These are phyloP conservation scores for Chaetoceros tenuissimus DNA, from an alignment of 108 stramenopile species.

Conservation along the genomic window DNA sequence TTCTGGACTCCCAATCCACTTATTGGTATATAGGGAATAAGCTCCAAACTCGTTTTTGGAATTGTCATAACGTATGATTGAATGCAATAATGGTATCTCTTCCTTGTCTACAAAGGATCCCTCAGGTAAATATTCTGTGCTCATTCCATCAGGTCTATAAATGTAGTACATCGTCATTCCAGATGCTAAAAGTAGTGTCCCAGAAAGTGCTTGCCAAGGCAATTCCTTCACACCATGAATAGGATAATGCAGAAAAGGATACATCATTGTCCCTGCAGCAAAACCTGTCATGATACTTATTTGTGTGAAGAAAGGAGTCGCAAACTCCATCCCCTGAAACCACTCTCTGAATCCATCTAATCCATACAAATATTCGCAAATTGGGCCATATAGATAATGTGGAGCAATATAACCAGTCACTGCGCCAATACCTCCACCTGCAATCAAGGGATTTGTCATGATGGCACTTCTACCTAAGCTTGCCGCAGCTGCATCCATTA, in stretches of 20 bases:
- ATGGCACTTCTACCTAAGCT: neutral
- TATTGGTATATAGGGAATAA: constrained; percentile 17
- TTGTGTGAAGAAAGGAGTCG: constrained; percentile 22
- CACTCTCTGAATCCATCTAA: constrained; percentile 27
- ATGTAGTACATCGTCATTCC: constrained; percentile 22
- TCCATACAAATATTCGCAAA: constrained; percentile 18
- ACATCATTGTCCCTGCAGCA: constrained; percentile 24
- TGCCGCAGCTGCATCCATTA: constrained; percentile 15
- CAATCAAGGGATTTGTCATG: constrained; percentile 12
- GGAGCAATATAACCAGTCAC: constrained; percentile 31
- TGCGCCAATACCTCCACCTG: constrained; percentile 32
- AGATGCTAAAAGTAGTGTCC: constrained; percentile 12
- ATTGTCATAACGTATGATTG: constrained; percentile 27
- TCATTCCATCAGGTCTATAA: constrained; percentile 19
- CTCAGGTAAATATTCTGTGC: constrained; percentile 17
- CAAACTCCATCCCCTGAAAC: constrained; percentile 9
- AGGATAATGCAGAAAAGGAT: constrained; percentile 38
- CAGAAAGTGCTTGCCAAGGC: constrained; percentile 28
- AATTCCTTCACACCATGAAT: constrained; percentile 25
- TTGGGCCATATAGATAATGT: constrained; percentile 22
- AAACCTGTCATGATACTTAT: constrained; percentile 31
- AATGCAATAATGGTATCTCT: constrained; percentile 15
- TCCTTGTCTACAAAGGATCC: constrained; percentile 18
- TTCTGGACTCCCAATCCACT: constrained; percentile 18
- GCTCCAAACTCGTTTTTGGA: constrained; percentile 12